phyloP scores from a whole-genome alignment of 208 protist genomes.

The Porcisia deanei region DNA sequence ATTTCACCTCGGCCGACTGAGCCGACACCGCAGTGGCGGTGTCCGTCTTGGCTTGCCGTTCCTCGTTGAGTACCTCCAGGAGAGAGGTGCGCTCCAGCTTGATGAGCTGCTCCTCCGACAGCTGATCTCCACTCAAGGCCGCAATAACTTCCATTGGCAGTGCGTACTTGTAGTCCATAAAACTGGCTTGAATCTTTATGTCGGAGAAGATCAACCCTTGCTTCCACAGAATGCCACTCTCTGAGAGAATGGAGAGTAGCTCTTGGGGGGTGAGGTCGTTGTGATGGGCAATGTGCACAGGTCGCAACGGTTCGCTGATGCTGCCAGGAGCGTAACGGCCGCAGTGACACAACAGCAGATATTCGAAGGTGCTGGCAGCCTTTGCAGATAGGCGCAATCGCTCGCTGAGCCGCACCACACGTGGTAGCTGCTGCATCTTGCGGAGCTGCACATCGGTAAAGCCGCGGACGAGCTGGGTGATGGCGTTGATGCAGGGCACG shows the following conservation, averaged over 20 bases:
- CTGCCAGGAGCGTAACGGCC: constrained; percentile 34
- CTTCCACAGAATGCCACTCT: constrained; percentile 79
- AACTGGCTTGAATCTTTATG: constrained; percentile 46
- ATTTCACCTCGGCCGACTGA: not conserved
- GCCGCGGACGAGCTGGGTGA: constrained; percentile 21
- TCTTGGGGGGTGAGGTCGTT: constrained; percentile 67
- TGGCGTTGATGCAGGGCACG: constrained; percentile 44
- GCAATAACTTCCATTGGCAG: constrained; percentile 81
- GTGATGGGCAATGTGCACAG: constrained; percentile 54
- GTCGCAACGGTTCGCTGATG: constrained; percentile 33
- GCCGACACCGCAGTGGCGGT: not conserved
- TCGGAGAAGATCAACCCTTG: constrained; percentile 77
- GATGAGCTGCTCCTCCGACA: constrained; percentile 88
- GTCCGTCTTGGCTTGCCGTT: constrained; percentile 11
- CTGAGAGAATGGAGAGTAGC: constrained; percentile 71
- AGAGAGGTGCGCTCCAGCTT: constrained; percentile 91
- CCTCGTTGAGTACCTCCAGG: constrained; percentile 67
- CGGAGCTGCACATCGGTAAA: constrained; percentile 38
- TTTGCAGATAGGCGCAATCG: constrained; percentile 52
- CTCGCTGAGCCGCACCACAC: constrained; percentile 68
- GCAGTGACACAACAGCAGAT: constrained; percentile 79
- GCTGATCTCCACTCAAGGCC: constrained; percentile 69
- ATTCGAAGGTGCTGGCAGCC: constrained; percentile 59
- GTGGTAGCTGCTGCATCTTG: constrained; percentile 57
- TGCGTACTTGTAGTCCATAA: constrained; percentile 67